phyloP scores from a whole-genome alignment of 495 filamentous ascomycete genomes.

The Neurospora sp. region DNA sequence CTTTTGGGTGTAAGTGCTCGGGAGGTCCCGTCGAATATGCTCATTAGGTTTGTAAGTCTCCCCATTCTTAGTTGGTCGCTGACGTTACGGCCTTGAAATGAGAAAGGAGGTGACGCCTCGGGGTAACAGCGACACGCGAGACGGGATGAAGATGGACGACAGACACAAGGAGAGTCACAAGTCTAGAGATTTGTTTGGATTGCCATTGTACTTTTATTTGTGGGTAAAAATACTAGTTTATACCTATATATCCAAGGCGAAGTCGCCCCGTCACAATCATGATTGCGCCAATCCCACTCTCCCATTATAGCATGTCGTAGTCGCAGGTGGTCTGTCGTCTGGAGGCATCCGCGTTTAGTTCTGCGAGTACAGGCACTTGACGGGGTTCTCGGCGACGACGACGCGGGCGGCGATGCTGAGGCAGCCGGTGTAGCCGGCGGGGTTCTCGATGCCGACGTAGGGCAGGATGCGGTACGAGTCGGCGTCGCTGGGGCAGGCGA shows the following conservation, averaged over 20 bases:
- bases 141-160: neutral
- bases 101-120: neutral
- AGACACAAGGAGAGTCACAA: neutral
- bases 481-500: no score
- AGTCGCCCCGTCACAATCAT: neutral
- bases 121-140: neutral
- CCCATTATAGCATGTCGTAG: neutral
- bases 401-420: slow-evolving; percentile 31
- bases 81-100: neutral
- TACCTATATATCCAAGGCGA: neutral
- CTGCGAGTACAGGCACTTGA: slow-evolving; percentile 22
- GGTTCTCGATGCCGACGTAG: slow-evolving; percentile 28
- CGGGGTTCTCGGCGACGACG: slow-evolving; percentile 3
- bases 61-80: neutral
- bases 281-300: neutral
- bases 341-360: neutral
- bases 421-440: slow-evolving; percentile 36
- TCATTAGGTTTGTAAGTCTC: no score
- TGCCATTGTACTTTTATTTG: neutral
- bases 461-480: slow-evolving; percentile 40
- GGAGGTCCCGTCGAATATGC: no score
- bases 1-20: no score
- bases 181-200: neutral
- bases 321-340: neutral
- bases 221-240: neutral